Conservation (phyloP, 2,329 filamentous ascomycete genomes). For the Penicillium sclerotigenum region DNA sequence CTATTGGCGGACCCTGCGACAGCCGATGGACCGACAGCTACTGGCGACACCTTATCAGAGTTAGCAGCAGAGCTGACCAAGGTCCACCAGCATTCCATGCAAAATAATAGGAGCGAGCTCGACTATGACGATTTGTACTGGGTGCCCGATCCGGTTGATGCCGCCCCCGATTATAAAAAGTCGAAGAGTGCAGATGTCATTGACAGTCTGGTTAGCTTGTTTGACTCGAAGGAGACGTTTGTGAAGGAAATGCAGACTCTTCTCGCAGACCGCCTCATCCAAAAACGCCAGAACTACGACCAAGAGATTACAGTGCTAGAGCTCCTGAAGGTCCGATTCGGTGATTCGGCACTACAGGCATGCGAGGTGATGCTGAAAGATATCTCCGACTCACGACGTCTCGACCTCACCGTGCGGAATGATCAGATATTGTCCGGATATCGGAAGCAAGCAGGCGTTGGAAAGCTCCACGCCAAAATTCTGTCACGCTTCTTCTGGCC, state of each 20-base stretch:
- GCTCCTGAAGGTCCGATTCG: constrained; percentile 83
- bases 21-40: constrained; percentile 29
- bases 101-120: constrained; percentile 60
- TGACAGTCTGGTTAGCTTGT: constrained; percentile 80
- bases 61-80: constrained; percentile 53
- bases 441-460: constrained; percentile 22
- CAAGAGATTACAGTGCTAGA: constrained; percentile 81
- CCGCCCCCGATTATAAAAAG: constrained; percentile 85
- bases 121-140: constrained; percentile 93
- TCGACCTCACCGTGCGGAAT: constrained; percentile 66
- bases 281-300: constrained; percentile 65
- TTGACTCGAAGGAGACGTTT: constrained; percentile 86
- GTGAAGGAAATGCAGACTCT: constrained; percentile 91
- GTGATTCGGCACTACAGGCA: constrained; percentile 78
- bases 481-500: constrained; percentile 95
- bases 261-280: constrained; percentile 74
- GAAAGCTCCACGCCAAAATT: constrained; percentile 73
- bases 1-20: constrained; percentile 56
- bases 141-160: constrained; percentile 89
- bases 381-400: constrained; percentile 73
- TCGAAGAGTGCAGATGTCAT: constrained; percentile 88
- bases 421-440: constrained; percentile 22
- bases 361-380: constrained; percentile 98
- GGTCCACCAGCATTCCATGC: constrained; percentile 42
- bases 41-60: constrained; percentile 48